phyloP scores from a whole-genome alignment of 768 basidiomycete species.

The Butyriboletus loyo region DNA sequence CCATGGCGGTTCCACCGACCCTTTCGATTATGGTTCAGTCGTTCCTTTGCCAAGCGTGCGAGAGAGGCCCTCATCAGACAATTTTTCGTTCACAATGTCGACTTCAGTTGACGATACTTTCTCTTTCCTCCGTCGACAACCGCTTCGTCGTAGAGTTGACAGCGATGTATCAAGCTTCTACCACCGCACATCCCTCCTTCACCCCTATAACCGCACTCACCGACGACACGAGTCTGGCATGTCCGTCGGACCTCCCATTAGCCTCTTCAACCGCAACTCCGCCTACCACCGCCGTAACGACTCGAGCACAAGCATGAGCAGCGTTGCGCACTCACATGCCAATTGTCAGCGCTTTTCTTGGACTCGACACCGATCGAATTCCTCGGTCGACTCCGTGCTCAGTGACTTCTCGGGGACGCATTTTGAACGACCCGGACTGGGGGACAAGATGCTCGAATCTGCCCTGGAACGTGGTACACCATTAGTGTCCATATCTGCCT shows the following conservation, averaged over 20 bases:
- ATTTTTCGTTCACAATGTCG: constrained; percentile 55
- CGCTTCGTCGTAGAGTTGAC: constrained; percentile 54
- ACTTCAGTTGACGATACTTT: constrained; percentile 68
- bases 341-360: constrained; percentile 56
- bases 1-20: constrained; percentile 60
- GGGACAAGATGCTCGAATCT: constrained; percentile 86
- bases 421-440: constrained; percentile 69
- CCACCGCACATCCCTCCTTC: constrained; percentile 39
- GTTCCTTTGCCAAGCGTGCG: constrained; percentile 42
- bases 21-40: constrained; percentile 61
- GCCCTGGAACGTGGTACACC: constrained; percentile 50
- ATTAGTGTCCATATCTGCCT: constrained; percentile 61
- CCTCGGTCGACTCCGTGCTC: constrained; percentile 61
- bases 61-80: constrained; percentile 57
- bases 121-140: constrained; percentile 47
- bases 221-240: constrained; percentile 61
- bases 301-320: constrained; percentile 56
- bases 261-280: constrained; percentile 68
- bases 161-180: constrained; percentile 81
- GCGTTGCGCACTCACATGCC: constrained; percentile 55
- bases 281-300: constrained; percentile 52
- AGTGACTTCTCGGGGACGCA: constrained; percentile 60
- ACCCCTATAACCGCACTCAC: constrained; percentile 47
- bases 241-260: constrained; percentile 64
- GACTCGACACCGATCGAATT: constrained; percentile 54